Percentiles rank a stretch among this genome's conserved stretches.
Evolutionary conservation across 2,329 filamentous ascomycete species (phyloP).

Genomic region (Aspergillus sp.): DNA sequence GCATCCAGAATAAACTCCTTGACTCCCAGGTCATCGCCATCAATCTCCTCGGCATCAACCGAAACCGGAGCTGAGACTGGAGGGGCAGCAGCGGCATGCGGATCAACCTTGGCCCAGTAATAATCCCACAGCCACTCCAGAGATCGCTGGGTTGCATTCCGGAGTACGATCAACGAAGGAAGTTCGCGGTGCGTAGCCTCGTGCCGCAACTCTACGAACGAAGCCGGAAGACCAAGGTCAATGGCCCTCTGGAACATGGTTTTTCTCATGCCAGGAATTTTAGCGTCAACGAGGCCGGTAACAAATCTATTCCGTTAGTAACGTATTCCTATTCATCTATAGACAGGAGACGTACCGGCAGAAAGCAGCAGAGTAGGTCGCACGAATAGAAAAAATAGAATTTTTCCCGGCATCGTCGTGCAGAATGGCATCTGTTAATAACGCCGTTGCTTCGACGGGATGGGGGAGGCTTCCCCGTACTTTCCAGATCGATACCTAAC

Average conservation of each 20-base stretch:
- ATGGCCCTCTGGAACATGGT: constrained; percentile 42
- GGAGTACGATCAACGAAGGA: constrained; percentile 66
- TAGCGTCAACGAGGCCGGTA: constrained; percentile 39
- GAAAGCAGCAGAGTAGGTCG: constrained; percentile 40
- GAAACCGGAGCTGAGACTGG: background rate
- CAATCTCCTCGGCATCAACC: constrained; percentile 1
- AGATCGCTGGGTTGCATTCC: constrained; percentile 61
- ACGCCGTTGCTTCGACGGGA: constrained; percentile 40
- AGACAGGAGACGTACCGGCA: constrained; percentile 30
- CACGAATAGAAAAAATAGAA: constrained; percentile 39
- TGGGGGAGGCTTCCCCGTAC: constrained; percentile 39
- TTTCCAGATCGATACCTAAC: constrained; percentile 40
- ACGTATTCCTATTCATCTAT: background rate
- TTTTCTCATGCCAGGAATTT: constrained; percentile 33
- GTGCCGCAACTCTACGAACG: constrained; percentile 83
- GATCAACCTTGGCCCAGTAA: constrained; percentile 63
- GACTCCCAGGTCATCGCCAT: constrained; percentile 9
- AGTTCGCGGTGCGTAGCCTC: constrained; percentile 86
- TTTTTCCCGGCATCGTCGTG: constrained; percentile 36
- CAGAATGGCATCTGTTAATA: constrained; percentile 41
- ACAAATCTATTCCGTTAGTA: constrained; percentile 31
- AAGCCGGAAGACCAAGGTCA: constrained; percentile 45
- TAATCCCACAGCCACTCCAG: constrained; percentile 82
- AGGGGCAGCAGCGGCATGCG: constrained; percentile 8
- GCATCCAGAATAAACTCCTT: constrained; percentile 11